Percentiles rank a stretch among this genome's conserved stretches.
These are phyloP conservation scores for Puccinia novopanici DNA, from an alignment of 1,284 basidiomycete species.

Conservation along the genomic window DNA sequence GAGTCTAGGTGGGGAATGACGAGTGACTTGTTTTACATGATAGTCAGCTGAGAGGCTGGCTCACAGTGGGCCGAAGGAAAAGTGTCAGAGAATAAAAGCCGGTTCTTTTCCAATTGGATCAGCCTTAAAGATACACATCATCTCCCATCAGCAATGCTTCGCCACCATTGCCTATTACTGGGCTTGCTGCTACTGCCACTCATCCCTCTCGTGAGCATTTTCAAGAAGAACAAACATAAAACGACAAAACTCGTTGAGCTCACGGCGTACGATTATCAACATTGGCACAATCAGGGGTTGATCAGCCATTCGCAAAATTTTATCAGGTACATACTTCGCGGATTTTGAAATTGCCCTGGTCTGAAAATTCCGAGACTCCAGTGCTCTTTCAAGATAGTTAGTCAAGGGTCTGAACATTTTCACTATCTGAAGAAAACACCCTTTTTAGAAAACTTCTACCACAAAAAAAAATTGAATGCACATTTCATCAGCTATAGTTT, in stretches of 20 bases:
- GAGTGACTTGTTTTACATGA: background rate
- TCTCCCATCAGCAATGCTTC: background rate
- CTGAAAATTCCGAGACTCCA: too few relatives aligned
- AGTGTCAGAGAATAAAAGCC: background rate
- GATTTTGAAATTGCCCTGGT: too few relatives aligned
- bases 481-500: too few relatives aligned
- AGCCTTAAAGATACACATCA: background rate
- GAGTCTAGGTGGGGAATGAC: background rate
- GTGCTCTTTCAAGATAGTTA: too few relatives aligned
- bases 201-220: background rate
- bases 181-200: background rate
- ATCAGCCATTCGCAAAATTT: too few relatives aligned
- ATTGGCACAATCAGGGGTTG: too few relatives aligned
- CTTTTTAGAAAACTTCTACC: too few relatives aligned
- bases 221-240: background rate
- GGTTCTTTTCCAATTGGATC: background rate
- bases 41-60: too few relatives aligned
- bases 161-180: constrained; percentile 5
- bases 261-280: background rate
- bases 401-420: too few relatives aligned
- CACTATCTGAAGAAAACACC: too few relatives aligned
- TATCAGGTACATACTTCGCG: too few relatives aligned
- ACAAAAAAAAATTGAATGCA: too few relatives aligned
- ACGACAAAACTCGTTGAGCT: background rate
- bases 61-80: background rate